These are phyloP conservation scores for Colletotrichum acutatum DNA, from an alignment of 2,329 filamentous ascomycete genomes.

Conservation along the genomic window DNA sequence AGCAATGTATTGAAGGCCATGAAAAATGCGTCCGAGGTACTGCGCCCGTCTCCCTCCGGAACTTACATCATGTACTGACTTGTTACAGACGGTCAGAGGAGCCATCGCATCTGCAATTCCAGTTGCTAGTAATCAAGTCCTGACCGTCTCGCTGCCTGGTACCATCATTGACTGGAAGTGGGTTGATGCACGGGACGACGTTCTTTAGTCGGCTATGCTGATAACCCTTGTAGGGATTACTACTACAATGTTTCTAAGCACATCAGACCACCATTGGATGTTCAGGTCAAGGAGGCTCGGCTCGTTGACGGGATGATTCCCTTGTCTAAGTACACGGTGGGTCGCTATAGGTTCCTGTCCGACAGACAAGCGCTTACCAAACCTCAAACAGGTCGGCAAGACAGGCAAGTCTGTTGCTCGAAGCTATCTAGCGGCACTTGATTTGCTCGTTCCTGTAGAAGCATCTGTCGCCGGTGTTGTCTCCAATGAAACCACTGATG, in stretches of 20 bases:
- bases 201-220: background rate
- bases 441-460: conserved; percentile 9
- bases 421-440: conserved; percentile 10
- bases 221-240: background rate
- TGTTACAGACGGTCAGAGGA: too few relatives aligned
- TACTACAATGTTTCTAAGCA: background rate
- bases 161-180: conserved; percentile 6
- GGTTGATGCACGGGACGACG: background rate
- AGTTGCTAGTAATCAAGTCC: conserved; percentile 12
- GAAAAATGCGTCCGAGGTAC: too few relatives aligned
- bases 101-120: background rate
- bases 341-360: too few relatives aligned
- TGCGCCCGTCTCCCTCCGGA: too few relatives aligned
- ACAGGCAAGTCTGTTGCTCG: conserved; percentile 23
- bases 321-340: conserved; percentile 2
- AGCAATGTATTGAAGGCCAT: too few relatives aligned
- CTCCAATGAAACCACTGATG: background rate
- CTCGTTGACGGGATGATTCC: conserved; percentile 23
- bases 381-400: background rate
- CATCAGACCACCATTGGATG: background rate
- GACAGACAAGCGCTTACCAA: too few relatives aligned
- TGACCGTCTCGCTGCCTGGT: conserved; percentile 8
- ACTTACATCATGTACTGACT: too few relatives aligned
- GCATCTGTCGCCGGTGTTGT: conserved; percentile 1
- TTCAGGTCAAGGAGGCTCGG: conserved; percentile 2